Evolutionary conservation across 257 asterid genomes (phyloP), one percentile per base, ranked within the genome.

Genomic region (Solanum peruvianum): DNA sequence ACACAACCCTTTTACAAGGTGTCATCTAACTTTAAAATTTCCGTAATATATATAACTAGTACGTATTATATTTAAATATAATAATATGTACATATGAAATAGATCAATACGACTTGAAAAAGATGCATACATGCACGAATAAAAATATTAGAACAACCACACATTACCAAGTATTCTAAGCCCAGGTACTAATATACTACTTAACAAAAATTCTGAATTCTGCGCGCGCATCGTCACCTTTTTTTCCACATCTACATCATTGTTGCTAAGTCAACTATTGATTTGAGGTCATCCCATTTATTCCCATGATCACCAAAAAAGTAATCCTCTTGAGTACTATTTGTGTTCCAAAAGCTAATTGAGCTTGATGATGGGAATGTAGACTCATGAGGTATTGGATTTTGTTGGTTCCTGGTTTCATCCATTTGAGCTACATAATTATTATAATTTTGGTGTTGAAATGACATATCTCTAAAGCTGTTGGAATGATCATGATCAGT

Each of bases 211-310:
- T 14, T 69, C 23, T 33, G 44, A 69, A 18, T 14, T 69, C 23
- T 33, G 44, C 45, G 6, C 4, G n/a, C 13, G 3, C 11, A 4
- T 16, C 12, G 45, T 71, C 78, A 33, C 78, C 42, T 69, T 67
- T 25, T 66, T 33, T 13, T 29, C 15, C n/a, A n/a, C 47, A 42
- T 4, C 12, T 42, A 76, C 83, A 76, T 42, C 60, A 42, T 37
- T 52, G 70, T 67, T 6, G 82, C 70, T 27, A 84, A 71, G 49
- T 86, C 88, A 42, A 88, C 85, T 1, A 88, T 69, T 37, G 87
- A 86, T 76, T 84, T 71, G 11, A 86, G 85, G 80, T 88, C 90
- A 82, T 82, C 88, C 88, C 87, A 88, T 35, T 42, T 56, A 33
- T 35, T 35, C 21, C 70, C 87, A 62, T 64, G 16, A 66, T 49